These are phyloP conservation scores for Cladosporium sp. DNA, from an alignment of 2,329 filamentous ascomycete genomes.

Conservation along the genomic window DNA sequence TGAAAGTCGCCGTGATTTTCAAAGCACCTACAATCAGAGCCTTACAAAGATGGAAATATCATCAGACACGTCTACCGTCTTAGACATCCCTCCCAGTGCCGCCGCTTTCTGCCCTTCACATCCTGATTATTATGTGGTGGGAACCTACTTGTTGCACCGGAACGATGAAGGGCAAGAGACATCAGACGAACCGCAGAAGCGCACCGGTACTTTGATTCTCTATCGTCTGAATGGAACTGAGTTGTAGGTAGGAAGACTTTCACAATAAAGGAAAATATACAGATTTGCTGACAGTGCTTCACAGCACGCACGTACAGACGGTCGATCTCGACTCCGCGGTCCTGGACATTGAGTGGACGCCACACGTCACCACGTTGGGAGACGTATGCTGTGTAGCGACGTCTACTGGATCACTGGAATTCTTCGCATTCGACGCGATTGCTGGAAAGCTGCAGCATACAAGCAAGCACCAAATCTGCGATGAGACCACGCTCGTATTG, in stretches of 20 bases:
- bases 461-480: constrained; percentile 47
- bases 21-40: too few species aligned
- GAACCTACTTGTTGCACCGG: constrained; percentile 73
- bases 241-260: constrained; percentile 54
- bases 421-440: constrained; percentile 46
- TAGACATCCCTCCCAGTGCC: constrained; percentile 71
- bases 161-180: constrained; percentile 17
- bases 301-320: constrained; percentile 34
- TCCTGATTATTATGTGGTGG: constrained; percentile 68
- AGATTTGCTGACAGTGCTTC: too few species aligned
- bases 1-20: too few species aligned
- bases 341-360: constrained; percentile 80
- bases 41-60: constrained; percentile 19
- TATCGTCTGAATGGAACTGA: constrained; percentile 52
- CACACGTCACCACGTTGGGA: constrained; percentile 33
- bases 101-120: constrained; percentile 66
- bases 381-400: constrained; percentile 68
- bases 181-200: constrained; percentile 29
- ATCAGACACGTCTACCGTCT: constrained; percentile 42
- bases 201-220: constrained; percentile 70
- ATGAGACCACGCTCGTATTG: constrained; percentile 61
- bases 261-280: too few species aligned
- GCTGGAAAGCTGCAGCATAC: constrained; percentile 32
- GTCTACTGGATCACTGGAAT: constrained; percentile 66
- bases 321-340: constrained; percentile 66